Evolutionary conservation across 176 grass and related monocot genomes (phyloP), one percentile per base, ranked within the genome.

Genomic region (Musa schizocarpa): DNA sequence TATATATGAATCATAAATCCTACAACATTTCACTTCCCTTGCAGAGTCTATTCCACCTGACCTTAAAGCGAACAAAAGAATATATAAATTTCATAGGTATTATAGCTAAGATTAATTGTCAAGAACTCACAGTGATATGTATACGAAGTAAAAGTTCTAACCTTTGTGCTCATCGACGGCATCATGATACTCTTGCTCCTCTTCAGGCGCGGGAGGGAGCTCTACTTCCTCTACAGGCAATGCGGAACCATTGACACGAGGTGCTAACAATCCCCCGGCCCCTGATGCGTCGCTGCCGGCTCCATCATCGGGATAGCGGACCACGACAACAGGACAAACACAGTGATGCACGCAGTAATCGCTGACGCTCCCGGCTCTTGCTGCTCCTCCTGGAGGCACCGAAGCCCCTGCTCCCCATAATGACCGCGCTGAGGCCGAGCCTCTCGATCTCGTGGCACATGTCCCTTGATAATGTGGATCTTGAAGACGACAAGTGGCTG

Each of bases 111-210:
- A 43, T 43, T 43, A 43, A 43, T 43, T 43, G 34, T 6, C 34
- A 43, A 5, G 34, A 43, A 43, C 34, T 43, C 34, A 43, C 34
- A 43, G 34, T 43, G 34, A 43, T 43, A 43, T 29, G 25, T 65
- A 4, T 27, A 13, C 2, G 2, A 65, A 25, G 34, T 10, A 68
- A 82, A 55, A 53, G 20, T 20, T 50, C 79, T 0, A 1, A 88
- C 89, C 89, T 89, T 86, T 88, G 27, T 86, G 86, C 17, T 71
- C 83, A 52, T 86, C 86, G 0, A 75, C 76, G 1, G 81, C 83
- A 52, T 86, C 72, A 59, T 92, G 89, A 69, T 56, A 92, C 62
- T 88, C 83, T 9, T 79, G 83, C 50, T 92, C 78, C 63, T 92
- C 80, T 82, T 92, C 89, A 56, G 85, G 89, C 49, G 85, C 83